Evolutionary conservation across 2,329 filamentous ascomycete species (phyloP).

Genomic region (Leptographium lundbergii): DNA sequence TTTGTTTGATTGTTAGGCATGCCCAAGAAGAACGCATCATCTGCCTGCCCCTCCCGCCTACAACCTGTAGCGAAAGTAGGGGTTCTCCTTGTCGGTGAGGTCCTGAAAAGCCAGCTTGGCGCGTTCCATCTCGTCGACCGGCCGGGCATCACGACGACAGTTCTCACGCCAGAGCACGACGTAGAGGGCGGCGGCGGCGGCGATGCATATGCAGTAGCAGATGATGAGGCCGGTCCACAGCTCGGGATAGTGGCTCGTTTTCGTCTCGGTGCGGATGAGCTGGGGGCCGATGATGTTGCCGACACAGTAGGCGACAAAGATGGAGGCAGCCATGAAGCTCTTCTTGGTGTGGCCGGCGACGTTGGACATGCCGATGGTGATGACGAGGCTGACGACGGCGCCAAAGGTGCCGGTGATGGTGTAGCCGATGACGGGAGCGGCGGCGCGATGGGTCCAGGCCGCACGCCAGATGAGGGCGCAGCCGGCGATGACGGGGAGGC

Average conservation of each 20-base stretch:
- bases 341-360: conserved; percentile 69
- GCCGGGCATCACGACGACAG: conserved; percentile 30
- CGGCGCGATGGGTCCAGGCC: conserved; percentile 49
- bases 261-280: conserved; percentile 54
- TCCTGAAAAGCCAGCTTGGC: conserved; percentile 55
- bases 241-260: conserved; percentile 54
- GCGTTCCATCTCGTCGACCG: conserved; percentile 45
- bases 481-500: conserved; percentile 61
- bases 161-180: conserved; percentile 48
- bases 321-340: conserved; percentile 59
- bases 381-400: conserved; percentile 48
- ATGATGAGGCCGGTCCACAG: conserved; percentile 58
- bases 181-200: conserved; percentile 42
- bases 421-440: conserved; percentile 57
- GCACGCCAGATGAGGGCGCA: conserved; percentile 65
- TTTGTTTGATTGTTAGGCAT: not conserved
- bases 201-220: conserved; percentile 55
- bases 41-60: not conserved
- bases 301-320: conserved; percentile 65
- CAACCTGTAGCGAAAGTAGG: not conserved
- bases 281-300: conserved; percentile 67
- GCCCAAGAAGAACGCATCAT: too few relatives aligned
- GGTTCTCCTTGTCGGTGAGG: conserved; percentile 55
- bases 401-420: conserved; percentile 63
- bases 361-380: conserved; percentile 46